Evolutionary conservation across 177 flowering plant genomes (phyloP), one percentile per base, ranked within the genome.

Genomic region (Vitis hybrid): DNA sequence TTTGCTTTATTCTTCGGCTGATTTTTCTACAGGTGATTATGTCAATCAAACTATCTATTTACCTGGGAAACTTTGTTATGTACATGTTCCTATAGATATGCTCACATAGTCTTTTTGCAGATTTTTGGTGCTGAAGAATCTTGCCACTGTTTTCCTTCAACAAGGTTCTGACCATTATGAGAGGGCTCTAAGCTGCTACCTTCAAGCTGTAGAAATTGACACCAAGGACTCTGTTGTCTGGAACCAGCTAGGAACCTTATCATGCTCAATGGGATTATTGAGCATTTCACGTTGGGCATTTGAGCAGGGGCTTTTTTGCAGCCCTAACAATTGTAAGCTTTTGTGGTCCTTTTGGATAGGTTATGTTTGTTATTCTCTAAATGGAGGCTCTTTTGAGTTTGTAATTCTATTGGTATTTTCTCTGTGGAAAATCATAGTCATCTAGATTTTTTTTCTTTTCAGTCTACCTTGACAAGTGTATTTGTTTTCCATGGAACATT

Each of bases 281-380:
- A 95, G 96, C 74, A 93, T 92, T 67, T 87, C 99, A 17, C 97
- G 99, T 17, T 95, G 98, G 99, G 99, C 97, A 66, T 95, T 95
- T 83, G 98, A 93, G 82, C 99, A 95, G 84, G 99, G 98, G 69
- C 89, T 95, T 70, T 60, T 81, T 56, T 93, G 99, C 84, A 95
- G 99, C 72, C 98, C 99, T 49, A 95, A 86, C 76, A 95, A 95
- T 77, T 93, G 99, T 95, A 84, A 81, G 90, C 51, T 10, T 0
- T 19, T 5, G 26, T 57, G 60, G 66, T 79, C 19, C 19, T 45
- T 58, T 18, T 54, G 21, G n/a, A 15, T 7, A 48, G 14, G 14
- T 32, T 7, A 18, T 56, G 13, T 51, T 14, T 30, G 61, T 23
- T 60, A 64, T 17, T 26, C 30, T 26, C 30, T 26, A 26, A 9